Conservation (phyloP, 768 basidiomycete genomes). For the Kwoniella shandongensis region DNA sequence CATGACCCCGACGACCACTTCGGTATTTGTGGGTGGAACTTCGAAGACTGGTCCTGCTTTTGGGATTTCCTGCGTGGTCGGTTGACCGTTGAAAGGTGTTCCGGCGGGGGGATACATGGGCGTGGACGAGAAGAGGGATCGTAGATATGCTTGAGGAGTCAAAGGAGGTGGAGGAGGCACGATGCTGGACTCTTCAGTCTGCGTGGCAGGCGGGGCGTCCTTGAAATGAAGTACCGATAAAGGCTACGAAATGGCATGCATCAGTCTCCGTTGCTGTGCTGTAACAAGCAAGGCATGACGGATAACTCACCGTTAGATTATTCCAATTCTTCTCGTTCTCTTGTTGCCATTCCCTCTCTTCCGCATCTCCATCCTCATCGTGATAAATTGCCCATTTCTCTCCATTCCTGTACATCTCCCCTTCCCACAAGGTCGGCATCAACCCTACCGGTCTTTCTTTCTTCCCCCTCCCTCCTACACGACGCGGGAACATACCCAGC, state of each 20-base stretch:
- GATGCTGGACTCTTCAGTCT: too few relatives aligned
- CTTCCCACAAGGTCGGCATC: slow-evolving; percentile 39
- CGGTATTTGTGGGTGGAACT: slow-evolving; percentile 21
- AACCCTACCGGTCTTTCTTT: slow-evolving; percentile 35
- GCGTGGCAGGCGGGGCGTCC: background rate
- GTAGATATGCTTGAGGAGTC: slow-evolving; percentile 4
- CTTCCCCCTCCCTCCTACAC: slow-evolving; percentile 7
- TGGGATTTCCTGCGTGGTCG: slow-evolving; percentile 9
- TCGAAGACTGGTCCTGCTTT: slow-evolving; percentile 8
- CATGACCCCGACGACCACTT: slow-evolving; percentile 39
- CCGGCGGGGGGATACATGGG: slow-evolving; percentile 10
- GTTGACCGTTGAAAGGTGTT: slow-evolving; percentile 1
- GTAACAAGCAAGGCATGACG: background rate
- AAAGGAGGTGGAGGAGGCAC: slow-evolving; percentile 7
- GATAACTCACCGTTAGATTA: slow-evolving; percentile 21
- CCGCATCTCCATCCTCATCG: background rate
- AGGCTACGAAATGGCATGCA: slow-evolving; percentile 18
- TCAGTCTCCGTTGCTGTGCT: too few relatives aligned
- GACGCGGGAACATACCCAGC: slow-evolving; percentile 20
- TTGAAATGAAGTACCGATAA: slow-evolving; percentile 22
- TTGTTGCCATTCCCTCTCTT: slow-evolving; percentile 1
- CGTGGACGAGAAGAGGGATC: slow-evolving; percentile 11
- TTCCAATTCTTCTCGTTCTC: slow-evolving; percentile 23
- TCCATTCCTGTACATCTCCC: slow-evolving; percentile 31
- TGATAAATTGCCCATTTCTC: slow-evolving; percentile 16